Evolutionary conservation across 2,329 filamentous ascomycete genomes (phyloP), one percentile per base, ranked within the genome.

Genomic region (Monosporascus sp.): DNA sequence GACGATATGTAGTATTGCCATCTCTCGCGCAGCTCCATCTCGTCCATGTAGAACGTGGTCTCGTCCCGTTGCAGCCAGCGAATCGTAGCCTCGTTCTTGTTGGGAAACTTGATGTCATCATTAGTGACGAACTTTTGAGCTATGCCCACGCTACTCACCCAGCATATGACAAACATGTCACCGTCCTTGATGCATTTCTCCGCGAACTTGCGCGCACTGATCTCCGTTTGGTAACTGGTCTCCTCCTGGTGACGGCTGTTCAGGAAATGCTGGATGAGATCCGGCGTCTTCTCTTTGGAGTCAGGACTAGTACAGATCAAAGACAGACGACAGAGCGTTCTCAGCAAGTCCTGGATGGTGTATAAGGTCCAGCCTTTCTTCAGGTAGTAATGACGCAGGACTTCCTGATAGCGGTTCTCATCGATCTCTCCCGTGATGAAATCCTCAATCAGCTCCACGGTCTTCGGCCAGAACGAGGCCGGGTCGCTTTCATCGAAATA

Each of bases 1-100:
- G 92, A 91, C 18, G 93, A 92, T 53, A 96, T 90, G 68, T 99
- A 99, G 73, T 95, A 96, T 62, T 93, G 89, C 94, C 94, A 99
- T 39, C 84, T 80, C 57, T 90, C 85, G 52, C 86, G 86, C 49
- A 85, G 82, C 65, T 94, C 88, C 76, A 96, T 86, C 60, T 96
- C 90, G 60, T 96, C 90, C 65, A 87, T 86, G 62, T 94, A 91
- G 68, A 96, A 90, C 0, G 96, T 88, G 41, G 83, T 84, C 60
- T 88, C 84, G 48, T 86, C 83, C 50, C 81, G 78, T 60, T 84
- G 82, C 48, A 88, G 72, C 79, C 83, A 85, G 45, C 90, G 89
- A 11, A 96, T 79, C 1, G 83, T 85, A 36, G 88, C 84, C 65
- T 88, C 83, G 54, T 79, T 80, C 58, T 80, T 82, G 20, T 74